Conservation (phyloP, 495 filamentous ascomycete genomes). For the Daldinia loculata region DNA sequence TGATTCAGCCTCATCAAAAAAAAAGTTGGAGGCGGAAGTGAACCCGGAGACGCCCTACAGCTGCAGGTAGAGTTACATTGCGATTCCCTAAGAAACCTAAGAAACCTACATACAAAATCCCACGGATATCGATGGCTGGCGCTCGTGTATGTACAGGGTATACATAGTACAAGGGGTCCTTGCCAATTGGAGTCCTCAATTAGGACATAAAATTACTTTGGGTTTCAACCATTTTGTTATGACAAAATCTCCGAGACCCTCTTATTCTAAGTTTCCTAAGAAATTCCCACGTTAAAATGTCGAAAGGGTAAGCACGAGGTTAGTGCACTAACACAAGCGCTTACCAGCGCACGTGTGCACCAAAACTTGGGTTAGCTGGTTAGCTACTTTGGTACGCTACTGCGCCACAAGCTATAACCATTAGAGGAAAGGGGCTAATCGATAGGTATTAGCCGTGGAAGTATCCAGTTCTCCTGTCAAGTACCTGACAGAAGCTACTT, state of each 20-base stretch:
- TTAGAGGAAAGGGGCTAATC: slow-evolving; percentile 25
- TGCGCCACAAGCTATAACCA: slow-evolving; percentile 39
- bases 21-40: slow-evolving; percentile 42
- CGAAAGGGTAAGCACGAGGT: not conserved
- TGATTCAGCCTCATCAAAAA: slow-evolving; percentile 43
- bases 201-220: not conserved
- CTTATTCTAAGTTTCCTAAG: not conserved
- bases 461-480: not conserved
- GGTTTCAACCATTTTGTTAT: slow-evolving; percentile 31
- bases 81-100: not conserved
- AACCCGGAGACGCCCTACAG: slow-evolving; percentile 30
- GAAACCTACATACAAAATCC: not conserved
- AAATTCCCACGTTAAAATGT: not conserved
- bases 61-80: slow-evolving; percentile 36
- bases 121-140: slow-evolving; percentile 23
- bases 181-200: slow-evolving; percentile 42
- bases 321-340: slow-evolving; percentile 34
- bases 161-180: not conserved
- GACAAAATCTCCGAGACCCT: slow-evolving; percentile 3
- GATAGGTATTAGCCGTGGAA: slow-evolving; percentile 8
- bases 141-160: not conserved
- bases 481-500: not conserved
- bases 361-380: not conserved
- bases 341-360: not conserved
- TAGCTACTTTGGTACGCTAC: slow-evolving; percentile 4